Conservation (phyloP, 495 filamentous ascomycete species). For the Tuber aestivum region DNA sequence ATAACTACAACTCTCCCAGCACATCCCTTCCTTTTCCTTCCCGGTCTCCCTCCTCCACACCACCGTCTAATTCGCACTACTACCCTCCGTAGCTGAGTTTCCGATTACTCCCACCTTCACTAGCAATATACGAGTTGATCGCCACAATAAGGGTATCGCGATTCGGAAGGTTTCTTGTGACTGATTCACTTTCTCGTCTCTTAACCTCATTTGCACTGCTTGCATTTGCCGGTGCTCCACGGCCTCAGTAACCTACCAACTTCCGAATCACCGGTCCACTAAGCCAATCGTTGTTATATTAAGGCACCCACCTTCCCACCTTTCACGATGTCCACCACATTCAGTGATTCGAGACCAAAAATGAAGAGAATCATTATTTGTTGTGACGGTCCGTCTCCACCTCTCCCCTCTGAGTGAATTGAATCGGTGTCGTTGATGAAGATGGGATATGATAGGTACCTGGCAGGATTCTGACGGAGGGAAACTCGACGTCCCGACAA, state of each 20-base stretch:
- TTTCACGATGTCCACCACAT: slow-evolving; percentile 8
- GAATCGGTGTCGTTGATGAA: background rate
- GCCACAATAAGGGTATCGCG: background rate
- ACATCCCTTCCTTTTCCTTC: background rate
- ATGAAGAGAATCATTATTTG: slow-evolving; percentile 48
- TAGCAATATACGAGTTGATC: background rate
- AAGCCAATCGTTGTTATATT: background rate
- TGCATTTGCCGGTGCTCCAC: background rate
- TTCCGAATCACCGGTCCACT: background rate
- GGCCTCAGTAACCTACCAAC: background rate
- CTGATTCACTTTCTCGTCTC: background rate
- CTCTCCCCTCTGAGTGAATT: background rate
- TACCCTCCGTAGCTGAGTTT: background rate
- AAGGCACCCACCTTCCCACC: background rate
- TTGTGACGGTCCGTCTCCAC: slow-evolving; percentile 46
- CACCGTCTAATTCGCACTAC: background rate
- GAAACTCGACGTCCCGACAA: slow-evolving; percentile 45
- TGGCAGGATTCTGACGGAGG: slow-evolving; percentile 48
- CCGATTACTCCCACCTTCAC: background rate
- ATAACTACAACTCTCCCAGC: background rate
- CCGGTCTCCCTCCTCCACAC: background rate
- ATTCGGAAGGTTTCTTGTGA: background rate
- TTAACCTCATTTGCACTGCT: background rate
- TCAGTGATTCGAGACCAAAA: slow-evolving; percentile 11
- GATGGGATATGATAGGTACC: slow-evolving; percentile 28